phyloP scores from a whole-genome alignment of 108 stramenopile species.

The Nitzschia sp. region DNA sequence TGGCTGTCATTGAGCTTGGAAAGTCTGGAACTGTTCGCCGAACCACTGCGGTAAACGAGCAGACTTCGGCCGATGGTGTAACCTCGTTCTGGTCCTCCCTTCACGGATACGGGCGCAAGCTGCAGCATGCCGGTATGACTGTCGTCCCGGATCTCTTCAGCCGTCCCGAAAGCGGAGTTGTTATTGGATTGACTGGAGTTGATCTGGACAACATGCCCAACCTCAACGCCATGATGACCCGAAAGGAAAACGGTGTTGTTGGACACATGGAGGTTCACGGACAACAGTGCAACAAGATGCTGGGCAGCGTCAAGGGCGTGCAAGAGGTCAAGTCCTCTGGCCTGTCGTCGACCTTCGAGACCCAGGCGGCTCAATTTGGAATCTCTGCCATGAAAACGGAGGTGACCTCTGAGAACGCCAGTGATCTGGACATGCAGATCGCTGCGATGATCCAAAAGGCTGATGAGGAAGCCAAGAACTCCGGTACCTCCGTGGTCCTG shows the following conservation, averaged over 20 bases:
- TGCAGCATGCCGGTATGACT: conserved; percentile 73
- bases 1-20: conserved; percentile 80
- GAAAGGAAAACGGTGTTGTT: conserved; percentile 38
- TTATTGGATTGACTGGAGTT: conserved; percentile 61
- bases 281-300: conserved; percentile 28
- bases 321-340: conserved; percentile 16
- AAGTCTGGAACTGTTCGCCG: conserved; percentile 67
- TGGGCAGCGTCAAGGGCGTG: conserved; percentile 24
- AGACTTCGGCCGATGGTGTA: conserved; percentile 62
- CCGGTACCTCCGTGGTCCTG: conserved; percentile 65
- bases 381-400: conserved; percentile 58
- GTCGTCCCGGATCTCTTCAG: conserved; percentile 85
- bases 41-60: conserved; percentile 26
- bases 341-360: conserved; percentile 15
- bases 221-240: conserved; percentile 34
- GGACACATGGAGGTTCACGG: conserved; percentile 65
- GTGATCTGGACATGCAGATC: conserved; percentile 58
- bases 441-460: conserved; percentile 45
- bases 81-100: conserved; percentile 69
- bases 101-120: conserved; percentile 52
- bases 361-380: conserved; percentile 30
- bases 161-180: conserved; percentile 65
- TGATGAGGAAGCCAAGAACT: conserved; percentile 30
- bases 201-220: conserved; percentile 69
- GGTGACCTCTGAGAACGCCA: conserved; percentile 46